Percentiles rank a stretch among this genome's conserved stretches.
These are phyloP conservation scores for Cardamine resedifolia DNA, from an alignment of 345 rosid genomes.

Conservation along the genomic window DNA sequence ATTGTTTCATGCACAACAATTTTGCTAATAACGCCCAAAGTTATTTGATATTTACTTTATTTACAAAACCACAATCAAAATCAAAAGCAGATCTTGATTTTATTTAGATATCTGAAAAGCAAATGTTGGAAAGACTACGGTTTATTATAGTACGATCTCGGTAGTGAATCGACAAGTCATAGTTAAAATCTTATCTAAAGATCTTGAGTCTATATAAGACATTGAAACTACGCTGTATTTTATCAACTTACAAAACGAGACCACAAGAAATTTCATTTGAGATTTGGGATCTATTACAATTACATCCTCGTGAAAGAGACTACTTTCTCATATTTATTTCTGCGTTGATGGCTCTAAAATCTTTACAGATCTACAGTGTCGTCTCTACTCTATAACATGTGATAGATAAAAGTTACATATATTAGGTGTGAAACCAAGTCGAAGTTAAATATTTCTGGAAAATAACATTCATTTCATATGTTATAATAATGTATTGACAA, in stretches of 20 bases:
- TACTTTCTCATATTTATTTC: background rate
- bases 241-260: background rate
- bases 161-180: conserved; percentile 12
- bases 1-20: background rate
- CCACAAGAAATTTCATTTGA: background rate
- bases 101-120: background rate
- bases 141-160: background rate
- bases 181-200: background rate
- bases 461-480: background rate
- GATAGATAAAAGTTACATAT: conserved; percentile 3
- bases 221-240: background rate
- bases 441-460: background rate
- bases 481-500: conserved; percentile 1
- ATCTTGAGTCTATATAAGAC: background rate
- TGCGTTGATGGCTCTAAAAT: background rate
- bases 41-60: background rate
- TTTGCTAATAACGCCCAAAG: background rate
- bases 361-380: background rate
- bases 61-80: background rate
- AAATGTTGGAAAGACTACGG: background rate
- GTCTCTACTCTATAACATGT: conserved; percentile 5
- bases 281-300: conserved; percentile 6
- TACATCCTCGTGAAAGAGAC: conserved; percentile 1
- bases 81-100: background rate
- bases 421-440: background rate